phyloP scores from a whole-genome alignment of 345 rosid genomes.

The Erucastrum elatum region DNA sequence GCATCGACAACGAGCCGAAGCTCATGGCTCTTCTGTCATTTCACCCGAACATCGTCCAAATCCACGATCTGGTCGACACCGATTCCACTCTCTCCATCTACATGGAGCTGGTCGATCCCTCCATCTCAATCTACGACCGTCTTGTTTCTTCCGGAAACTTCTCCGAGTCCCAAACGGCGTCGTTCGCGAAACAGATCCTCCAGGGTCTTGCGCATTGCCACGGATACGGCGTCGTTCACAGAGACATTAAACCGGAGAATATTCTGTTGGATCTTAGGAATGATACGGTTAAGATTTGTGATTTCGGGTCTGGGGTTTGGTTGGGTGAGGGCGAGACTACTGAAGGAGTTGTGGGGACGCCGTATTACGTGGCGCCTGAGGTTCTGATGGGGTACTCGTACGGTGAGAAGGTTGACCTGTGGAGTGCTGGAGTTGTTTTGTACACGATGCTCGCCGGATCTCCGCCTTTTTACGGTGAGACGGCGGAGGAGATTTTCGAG shows the following conservation, averaged over 20 bases:
- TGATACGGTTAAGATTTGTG: constrained; percentile 53
- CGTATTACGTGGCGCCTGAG: constrained; percentile 91
- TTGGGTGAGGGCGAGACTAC: constrained; percentile 37
- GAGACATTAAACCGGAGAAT: constrained; percentile 85
- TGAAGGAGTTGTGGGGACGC: constrained; percentile 74
- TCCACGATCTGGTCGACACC: constrained; percentile 57
- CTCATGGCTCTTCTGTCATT: constrained; percentile 58
- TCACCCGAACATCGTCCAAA: constrained; percentile 61
- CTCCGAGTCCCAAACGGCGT: constrained; percentile 55
- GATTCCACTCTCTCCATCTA: constrained; percentile 56
- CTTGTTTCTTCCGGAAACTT: constrained; percentile 31
- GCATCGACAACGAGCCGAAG: constrained; percentile 71
- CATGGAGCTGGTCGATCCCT: constrained; percentile 57
- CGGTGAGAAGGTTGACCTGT: constrained; percentile 66
- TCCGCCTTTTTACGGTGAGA: constrained; percentile 75
- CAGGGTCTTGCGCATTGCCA: constrained; percentile 71
- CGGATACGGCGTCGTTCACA: constrained; percentile 61
- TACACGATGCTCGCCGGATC: constrained; percentile 74
- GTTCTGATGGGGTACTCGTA: constrained; percentile 60
- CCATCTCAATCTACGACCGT: constrained; percentile 53
- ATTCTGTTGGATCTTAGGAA: constrained; percentile 50
- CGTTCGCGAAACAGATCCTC: constrained; percentile 51
- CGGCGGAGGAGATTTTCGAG: constrained; percentile 65
- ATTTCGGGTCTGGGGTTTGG: constrained; percentile 71
- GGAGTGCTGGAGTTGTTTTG: constrained; percentile 80